Conservation (phyloP, 75 land plant genomes). For the Azolla pinnata region DNA sequence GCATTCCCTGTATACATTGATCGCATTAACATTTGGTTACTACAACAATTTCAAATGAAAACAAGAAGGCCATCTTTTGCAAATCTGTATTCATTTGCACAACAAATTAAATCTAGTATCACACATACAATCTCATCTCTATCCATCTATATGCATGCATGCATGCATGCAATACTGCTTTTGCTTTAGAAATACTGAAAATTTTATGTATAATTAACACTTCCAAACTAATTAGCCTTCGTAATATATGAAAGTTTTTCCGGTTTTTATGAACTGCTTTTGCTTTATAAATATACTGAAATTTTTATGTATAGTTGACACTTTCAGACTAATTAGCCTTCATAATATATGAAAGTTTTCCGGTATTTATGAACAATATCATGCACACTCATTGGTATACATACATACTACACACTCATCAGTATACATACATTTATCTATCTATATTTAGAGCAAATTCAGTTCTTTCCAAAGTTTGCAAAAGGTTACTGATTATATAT, state of each 20-base stretch:
- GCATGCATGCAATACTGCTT: background rate
- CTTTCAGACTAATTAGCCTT: no score
- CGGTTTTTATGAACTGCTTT: no score
- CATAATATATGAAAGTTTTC: no score
- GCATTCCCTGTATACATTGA: conserved; percentile 18
- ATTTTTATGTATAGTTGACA: no score
- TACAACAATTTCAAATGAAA: background rate
- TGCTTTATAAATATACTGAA: no score
- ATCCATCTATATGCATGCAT: background rate
- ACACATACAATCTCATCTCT: background rate
- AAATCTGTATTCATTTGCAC: background rate
- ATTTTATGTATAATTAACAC: no score
- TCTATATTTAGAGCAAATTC: background rate
- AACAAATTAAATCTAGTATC: background rate
- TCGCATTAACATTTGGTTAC: no score
- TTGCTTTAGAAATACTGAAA: background rate
- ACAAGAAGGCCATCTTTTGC: background rate
- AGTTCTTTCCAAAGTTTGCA: background rate
- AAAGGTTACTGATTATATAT: background rate
- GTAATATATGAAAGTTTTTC: no score
- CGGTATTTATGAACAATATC: no score
- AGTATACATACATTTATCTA: background rate
- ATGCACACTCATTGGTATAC: no score
- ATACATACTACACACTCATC: no score
- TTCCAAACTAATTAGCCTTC: no score